These are phyloP conservation scores for Sindora glabra DNA, from an alignment of 306 rosid genomes.

Conservation along the genomic window DNA sequence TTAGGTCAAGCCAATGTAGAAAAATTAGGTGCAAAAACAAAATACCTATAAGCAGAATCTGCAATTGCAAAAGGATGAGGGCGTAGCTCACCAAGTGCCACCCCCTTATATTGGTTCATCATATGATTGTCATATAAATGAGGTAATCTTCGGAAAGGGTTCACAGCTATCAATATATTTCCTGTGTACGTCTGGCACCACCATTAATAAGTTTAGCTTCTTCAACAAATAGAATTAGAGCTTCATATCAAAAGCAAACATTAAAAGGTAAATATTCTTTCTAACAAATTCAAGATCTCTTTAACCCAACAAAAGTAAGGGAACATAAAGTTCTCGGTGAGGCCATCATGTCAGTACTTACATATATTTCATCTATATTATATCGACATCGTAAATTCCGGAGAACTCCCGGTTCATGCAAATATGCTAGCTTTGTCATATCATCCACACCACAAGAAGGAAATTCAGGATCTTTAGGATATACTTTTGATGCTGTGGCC, in stretches of 20 bases:
- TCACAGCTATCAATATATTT: constrained; percentile 86
- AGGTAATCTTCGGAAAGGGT: constrained; percentile 89
- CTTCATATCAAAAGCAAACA: not conserved
- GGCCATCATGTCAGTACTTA: constrained; percentile 25
- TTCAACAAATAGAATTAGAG: not conserved
- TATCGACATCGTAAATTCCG: constrained; percentile 69
- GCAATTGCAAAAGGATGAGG: constrained; percentile 99
- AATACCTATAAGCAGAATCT: constrained; percentile 90
- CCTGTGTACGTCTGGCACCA: constrained; percentile 90
- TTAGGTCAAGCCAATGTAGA: not conserved
- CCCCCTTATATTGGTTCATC: constrained; percentile 76
- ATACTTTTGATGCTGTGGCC: constrained; percentile 42
- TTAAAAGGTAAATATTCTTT: not conserved
- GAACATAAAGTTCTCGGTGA: not conserved
- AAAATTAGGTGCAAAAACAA: constrained; percentile 11
- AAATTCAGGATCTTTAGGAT: constrained; percentile 93
- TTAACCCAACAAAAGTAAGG: not conserved
- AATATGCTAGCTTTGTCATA: constrained; percentile 92
- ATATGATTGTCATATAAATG: constrained; percentile 55
- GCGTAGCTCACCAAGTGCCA: constrained; percentile 72
- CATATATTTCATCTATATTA: constrained; percentile 67
- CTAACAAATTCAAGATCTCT: not conserved
- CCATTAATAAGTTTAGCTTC: constrained; percentile 19
- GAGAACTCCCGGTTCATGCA: constrained; percentile 94
- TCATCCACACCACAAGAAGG: constrained; percentile 84